Conservation (phyloP, 495 filamentous ascomycete genomes). For the Hypoxylon rickii region DNA sequence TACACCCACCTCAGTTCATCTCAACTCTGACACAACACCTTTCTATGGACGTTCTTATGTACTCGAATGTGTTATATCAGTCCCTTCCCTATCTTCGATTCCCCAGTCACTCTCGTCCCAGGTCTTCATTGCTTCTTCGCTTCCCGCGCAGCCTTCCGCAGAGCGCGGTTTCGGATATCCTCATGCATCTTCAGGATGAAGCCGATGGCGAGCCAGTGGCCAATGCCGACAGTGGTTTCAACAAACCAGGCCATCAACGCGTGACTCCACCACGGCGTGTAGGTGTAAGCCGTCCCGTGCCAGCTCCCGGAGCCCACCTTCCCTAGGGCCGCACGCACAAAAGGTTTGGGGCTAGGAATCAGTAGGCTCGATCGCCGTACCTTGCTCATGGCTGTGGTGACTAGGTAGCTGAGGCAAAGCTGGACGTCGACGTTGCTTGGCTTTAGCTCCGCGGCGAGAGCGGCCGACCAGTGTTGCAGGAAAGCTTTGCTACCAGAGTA, state of each 20-base stretch:
- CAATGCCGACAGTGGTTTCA: conserved; percentile 69
- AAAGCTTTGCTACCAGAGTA: conserved; percentile 99
- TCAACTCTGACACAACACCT: no score
- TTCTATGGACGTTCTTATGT: no score
- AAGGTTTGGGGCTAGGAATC: conserved; percentile 80
- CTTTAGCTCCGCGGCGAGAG: conserved; percentile 82
- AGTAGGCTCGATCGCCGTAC: conserved; percentile 73
- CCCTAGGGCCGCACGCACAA: conserved; percentile 75
- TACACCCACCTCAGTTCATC: no score
- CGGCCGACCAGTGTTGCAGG: conserved; percentile 92
- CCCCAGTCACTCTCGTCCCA: neutral
- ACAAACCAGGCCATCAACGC: conserved; percentile 85
- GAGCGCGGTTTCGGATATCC: conserved; percentile 81
- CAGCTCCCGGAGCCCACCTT: conserved; percentile 83
- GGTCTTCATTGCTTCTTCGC: conserved; percentile 60
- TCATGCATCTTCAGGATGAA: conserved; percentile 83
- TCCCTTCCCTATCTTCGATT: neutral
- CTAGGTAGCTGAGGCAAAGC: conserved; percentile 85
- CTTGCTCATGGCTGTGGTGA: conserved; percentile 96
- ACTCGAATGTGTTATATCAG: no score
- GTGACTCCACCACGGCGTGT: conserved; percentile 93
- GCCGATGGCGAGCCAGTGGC: conserved; percentile 62
- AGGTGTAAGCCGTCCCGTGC: conserved; percentile 74
- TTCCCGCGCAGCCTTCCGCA: conserved; percentile 87
- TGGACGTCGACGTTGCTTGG: conserved; percentile 81